A percentile compares a stretch with the other conserved stretches of the same genome.
Conservation (phyloP, 306 rosid genomes). For the Dicorynia guianensis region DNA sequence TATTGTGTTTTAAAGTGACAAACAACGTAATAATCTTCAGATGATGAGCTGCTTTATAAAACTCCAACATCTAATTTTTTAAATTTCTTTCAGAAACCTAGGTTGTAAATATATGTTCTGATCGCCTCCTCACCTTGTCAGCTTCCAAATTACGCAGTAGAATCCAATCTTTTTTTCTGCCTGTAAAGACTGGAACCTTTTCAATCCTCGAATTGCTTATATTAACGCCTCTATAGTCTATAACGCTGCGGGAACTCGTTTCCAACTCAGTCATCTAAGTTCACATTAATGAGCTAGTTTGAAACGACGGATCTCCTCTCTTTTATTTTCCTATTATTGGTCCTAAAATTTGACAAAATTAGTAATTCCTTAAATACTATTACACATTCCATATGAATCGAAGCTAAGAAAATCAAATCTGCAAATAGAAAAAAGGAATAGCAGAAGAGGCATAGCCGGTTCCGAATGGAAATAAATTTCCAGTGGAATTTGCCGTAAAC, state of each 20-base stretch:
- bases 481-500: neutral
- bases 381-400: constrained; percentile 37
- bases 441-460: constrained; percentile 24
- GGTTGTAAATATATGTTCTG: constrained; percentile 22
- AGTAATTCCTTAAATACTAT: constrained; percentile 5
- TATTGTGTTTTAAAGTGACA: neutral
- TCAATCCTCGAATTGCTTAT: neutral
- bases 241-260: neutral
- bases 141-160: constrained; percentile 13
- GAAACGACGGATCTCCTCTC: constrained; percentile 37
- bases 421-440: neutral
- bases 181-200: neutral
- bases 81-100: constrained; percentile 2
- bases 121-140: constrained; percentile 12
- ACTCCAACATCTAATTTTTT: constrained; percentile 11
- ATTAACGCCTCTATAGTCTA: neutral
- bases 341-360: constrained; percentile 9
- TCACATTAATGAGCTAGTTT: constrained; percentile 36
- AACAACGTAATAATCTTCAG: neutral
- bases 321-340: neutral
- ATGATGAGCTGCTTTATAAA: neutral
- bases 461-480: constrained; percentile 1
- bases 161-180: constrained; percentile 4
- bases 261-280: constrained; percentile 10
- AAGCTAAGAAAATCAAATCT: constrained; percentile 34